These are phyloP conservation scores for Lagerstroemia speciosa DNA, from an alignment of 345 rosid genomes.

Conservation along the genomic window DNA sequence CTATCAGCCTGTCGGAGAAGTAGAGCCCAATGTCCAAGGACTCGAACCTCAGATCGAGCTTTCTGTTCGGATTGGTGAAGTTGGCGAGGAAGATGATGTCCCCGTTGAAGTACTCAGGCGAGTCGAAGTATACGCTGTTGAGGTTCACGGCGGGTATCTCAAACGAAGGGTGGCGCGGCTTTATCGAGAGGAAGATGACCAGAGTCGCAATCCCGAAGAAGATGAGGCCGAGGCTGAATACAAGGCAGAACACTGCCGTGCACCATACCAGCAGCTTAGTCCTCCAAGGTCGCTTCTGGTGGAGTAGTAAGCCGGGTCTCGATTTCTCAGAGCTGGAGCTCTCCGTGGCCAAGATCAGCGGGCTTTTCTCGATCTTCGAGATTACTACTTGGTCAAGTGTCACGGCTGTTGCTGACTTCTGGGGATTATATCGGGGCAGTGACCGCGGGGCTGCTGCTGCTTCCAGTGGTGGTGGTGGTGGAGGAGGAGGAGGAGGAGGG, in stretches of 20 bases:
- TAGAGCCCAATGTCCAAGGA: slow-evolving; percentile 47
- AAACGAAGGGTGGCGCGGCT: slow-evolving; percentile 58
- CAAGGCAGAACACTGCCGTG: slow-evolving; percentile 55
- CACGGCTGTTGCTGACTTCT: background rate
- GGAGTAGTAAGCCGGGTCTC: slow-evolving; percentile 21
- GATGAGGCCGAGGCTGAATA: slow-evolving; percentile 70
- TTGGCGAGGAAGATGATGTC: slow-evolving; percentile 56
- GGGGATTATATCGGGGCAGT: background rate
- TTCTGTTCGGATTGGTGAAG: slow-evolving; percentile 72
- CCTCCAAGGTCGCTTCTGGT: slow-evolving; percentile 33
- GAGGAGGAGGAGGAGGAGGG: slow-evolving; percentile 16
- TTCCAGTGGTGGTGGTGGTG: slow-evolving; percentile 8
- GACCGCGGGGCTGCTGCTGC: slow-evolving; percentile 1
- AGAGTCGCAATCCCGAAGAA: slow-evolving; percentile 69
- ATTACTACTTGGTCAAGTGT: slow-evolving; percentile 1
- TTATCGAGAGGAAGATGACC: slow-evolving; percentile 50
- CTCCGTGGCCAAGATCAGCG: slow-evolving; percentile 8
- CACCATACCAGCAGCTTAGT: slow-evolving; percentile 71
- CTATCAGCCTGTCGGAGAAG: slow-evolving; percentile 48
- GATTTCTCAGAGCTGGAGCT: slow-evolving; percentile 7
- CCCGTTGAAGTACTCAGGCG: slow-evolving; percentile 73
- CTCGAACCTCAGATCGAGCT: slow-evolving; percentile 58
- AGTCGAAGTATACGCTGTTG: slow-evolving; percentile 64
- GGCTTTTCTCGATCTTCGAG: slow-evolving; percentile 5
- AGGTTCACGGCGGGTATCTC: slow-evolving; percentile 68